These are phyloP conservation scores for Neopestalotiopsis sp. DNA, from an alignment of 2,329 filamentous ascomycete species.

Conservation along the genomic window DNA sequence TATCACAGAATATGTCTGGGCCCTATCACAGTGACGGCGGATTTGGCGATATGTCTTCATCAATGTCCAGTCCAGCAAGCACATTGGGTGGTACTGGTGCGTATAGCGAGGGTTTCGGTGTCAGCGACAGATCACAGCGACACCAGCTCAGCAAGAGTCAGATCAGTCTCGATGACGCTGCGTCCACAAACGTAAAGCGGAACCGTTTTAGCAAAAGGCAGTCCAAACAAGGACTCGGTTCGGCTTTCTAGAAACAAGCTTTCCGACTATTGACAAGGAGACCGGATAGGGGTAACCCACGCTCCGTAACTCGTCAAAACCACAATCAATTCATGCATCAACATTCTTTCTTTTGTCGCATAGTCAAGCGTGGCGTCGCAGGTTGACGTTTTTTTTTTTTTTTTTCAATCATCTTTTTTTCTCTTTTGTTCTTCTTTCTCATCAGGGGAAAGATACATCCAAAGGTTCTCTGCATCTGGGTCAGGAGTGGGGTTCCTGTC, in stretches of 20 bases:
- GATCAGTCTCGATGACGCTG: constrained; percentile 54
- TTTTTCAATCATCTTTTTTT: background rate
- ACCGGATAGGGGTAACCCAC: background rate
- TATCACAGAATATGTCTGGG: constrained; percentile 71
- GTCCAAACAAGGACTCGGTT: constrained; percentile 91
- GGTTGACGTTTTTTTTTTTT: constrained; percentile 12
- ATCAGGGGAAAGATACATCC: constrained; percentile 4
- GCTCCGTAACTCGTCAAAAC: background rate
- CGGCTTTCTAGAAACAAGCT: constrained; percentile 68
- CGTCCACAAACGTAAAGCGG: constrained; percentile 51
- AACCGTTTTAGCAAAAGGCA: constrained; percentile 89
- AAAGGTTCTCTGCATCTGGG: constrained; percentile 4
- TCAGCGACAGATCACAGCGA: constrained; percentile 58
- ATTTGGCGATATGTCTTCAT: constrained; percentile 72
- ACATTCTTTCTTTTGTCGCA: constrained; percentile 17
- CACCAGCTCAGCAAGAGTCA: constrained; percentile 66
- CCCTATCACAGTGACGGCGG: constrained; percentile 71
- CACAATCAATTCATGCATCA: constrained; percentile 1
- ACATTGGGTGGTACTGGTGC: constrained; percentile 68
- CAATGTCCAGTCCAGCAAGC: constrained; percentile 77
- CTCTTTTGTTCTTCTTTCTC: constrained; percentile 6
- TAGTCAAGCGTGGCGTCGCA: constrained; percentile 18
- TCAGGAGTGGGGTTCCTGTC: background rate
- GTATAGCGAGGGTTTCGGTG: constrained; percentile 54
- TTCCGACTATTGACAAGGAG: constrained; percentile 9